These are phyloP conservation scores for Penstemon barbatus DNA, from an alignment of 257 asterid genomes.

Conservation along the genomic window DNA sequence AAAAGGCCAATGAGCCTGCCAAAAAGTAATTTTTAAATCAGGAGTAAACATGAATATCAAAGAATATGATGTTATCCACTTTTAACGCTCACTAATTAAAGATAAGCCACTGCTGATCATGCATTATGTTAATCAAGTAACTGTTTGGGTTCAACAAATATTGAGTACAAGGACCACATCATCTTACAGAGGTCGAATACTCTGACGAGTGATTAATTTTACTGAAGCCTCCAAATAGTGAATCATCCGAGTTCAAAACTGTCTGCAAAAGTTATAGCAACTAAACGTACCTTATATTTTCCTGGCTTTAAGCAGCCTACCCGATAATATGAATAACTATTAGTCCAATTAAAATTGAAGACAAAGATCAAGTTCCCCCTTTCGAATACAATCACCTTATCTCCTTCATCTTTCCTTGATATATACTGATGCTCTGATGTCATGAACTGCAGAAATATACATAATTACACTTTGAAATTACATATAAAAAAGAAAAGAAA, in stretches of 20 bases:
- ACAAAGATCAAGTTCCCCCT: slow-evolving; percentile 83
- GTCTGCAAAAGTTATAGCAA: slow-evolving; percentile 43
- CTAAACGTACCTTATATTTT: slow-evolving; percentile 72
- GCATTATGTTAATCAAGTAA: too few species aligned
- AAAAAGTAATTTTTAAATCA: slow-evolving; percentile 17
- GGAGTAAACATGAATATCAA: slow-evolving; percentile 6
- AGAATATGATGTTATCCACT: too few species aligned
- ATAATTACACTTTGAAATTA: neutral
- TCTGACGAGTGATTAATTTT: slow-evolving; percentile 70
- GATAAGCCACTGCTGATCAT: too few species aligned
- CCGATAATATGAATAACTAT: slow-evolving; percentile 77
- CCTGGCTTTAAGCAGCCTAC: slow-evolving; percentile 92
- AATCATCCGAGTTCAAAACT: slow-evolving; percentile 78
- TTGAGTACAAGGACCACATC: neutral
- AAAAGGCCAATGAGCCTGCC: slow-evolving; percentile 97
- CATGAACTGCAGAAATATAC: slow-evolving; percentile 72
- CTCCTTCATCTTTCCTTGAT: slow-evolving; percentile 84
- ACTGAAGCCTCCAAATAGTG: slow-evolving; percentile 73
- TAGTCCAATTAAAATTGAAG: slow-evolving; percentile 86
- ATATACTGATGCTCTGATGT: slow-evolving; percentile 85
- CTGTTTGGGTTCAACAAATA: neutral
- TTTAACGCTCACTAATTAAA: too few species aligned
- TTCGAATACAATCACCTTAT: slow-evolving; percentile 73
- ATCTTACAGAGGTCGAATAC: slow-evolving; percentile 77
- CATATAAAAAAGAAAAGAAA: slow-evolving; percentile 11